Evolutionary conservation across 345 rosid genomes (phyloP).

Genomic region (Acer saccharum): DNA sequence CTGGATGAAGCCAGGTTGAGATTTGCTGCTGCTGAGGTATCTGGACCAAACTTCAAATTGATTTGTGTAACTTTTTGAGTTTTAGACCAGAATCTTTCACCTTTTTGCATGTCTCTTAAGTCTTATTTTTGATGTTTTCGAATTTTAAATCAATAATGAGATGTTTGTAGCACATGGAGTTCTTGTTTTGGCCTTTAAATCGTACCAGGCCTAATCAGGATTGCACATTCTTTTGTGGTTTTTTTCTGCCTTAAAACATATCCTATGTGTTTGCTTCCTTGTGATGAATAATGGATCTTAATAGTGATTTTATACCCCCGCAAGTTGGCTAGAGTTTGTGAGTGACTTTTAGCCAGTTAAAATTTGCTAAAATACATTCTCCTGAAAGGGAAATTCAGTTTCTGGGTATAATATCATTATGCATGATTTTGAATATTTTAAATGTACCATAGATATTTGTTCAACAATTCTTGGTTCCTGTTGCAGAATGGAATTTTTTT

Average conservation of each 20-base stretch:
- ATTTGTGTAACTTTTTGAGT: constrained; percentile 10
- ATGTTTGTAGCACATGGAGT: constrained; percentile 3
- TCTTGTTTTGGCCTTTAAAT: neutral
- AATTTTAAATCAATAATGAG: constrained; percentile 1
- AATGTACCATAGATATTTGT: neutral
- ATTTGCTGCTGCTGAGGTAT: constrained; percentile 98
- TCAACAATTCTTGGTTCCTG: too few species aligned
- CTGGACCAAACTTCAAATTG: constrained; percentile 7
- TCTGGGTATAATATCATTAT: neutral
- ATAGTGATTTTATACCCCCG: neutral
- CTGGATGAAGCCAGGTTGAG: constrained; percentile 89
- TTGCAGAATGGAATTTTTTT: neutral
- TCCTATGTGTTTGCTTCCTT: neutral
- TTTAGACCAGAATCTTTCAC: neutral
- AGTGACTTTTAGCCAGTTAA: neutral
- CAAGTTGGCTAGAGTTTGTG: neutral
- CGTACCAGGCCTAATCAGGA: neutral
- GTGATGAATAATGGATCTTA: neutral
- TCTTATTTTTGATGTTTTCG: neutral
- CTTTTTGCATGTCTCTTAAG: neutral
- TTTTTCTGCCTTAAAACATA: neutral
- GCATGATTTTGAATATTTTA: neutral
- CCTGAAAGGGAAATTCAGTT: neutral
- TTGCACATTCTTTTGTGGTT: neutral
- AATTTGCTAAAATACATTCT: constrained; percentile 1